Evolutionary conservation across 2,329 filamentous ascomycete species (phyloP).

Genomic region (Zymoseptoria pseudotritici): DNA sequence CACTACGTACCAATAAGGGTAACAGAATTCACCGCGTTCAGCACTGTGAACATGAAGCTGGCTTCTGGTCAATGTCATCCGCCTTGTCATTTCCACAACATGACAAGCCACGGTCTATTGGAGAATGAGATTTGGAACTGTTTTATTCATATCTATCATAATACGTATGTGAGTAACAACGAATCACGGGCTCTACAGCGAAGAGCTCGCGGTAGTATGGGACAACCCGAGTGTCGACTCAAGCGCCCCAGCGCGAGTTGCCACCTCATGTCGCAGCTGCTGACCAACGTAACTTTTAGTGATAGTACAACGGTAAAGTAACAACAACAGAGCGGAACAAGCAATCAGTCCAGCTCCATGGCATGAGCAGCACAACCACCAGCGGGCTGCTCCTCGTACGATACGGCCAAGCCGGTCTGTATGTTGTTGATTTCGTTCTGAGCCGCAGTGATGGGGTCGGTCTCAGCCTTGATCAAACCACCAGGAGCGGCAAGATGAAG

Average conservation of each 20-base stretch:
- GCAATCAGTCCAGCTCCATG: slow-evolving; percentile 27
- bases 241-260: slow-evolving; percentile 15
- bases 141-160: background rate
- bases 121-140: background rate
- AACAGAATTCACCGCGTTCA: too few species aligned
- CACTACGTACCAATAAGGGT: too few species aligned
- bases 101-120: background rate
- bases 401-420: slow-evolving; percentile 10
- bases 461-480: slow-evolving; percentile 25
- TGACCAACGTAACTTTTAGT: slow-evolving; percentile 2
- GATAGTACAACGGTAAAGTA: slow-evolving; percentile 3
- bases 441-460: slow-evolving; percentile 21
- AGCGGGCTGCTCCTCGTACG: slow-evolving; percentile 7
- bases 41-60: too few species aligned
- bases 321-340: slow-evolving; percentile 3
- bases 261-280: slow-evolving; percentile 4
- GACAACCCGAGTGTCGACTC: slow-evolving; percentile 3
- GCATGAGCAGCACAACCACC: slow-evolving; percentile 25
- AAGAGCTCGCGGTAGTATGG: background rate
- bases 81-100: background rate
- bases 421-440: slow-evolving; percentile 20
- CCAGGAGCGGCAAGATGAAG: slow-evolving; percentile 29
- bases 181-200: background rate
- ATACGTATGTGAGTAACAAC: background rate
- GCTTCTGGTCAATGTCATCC: background rate